Conservation (phyloP, 2,329 filamentous ascomycete species). For the Colletotrichum lindemuthianum region DNA sequence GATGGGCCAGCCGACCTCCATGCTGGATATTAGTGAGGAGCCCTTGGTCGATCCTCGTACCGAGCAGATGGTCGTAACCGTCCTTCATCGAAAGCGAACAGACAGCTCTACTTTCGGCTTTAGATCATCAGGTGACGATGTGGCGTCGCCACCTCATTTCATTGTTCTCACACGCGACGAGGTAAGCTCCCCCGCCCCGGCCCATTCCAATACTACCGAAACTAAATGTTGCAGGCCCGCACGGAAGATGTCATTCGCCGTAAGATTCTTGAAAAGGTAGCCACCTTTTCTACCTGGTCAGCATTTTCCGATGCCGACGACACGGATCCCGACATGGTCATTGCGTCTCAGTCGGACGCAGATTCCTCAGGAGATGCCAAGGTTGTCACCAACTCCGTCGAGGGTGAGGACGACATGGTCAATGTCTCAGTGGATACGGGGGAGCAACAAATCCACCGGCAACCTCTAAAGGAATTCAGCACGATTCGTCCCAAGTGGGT, state of each 20-base stretch:
- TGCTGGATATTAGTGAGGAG: constrained; percentile 60
- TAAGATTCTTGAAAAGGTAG: constrained; percentile 81
- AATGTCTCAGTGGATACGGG: constrained; percentile 86
- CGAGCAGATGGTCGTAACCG: constrained; percentile 75
- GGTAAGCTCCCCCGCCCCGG: constrained; percentile 45
- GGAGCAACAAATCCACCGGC: constrained; percentile 44
- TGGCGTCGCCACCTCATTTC: constrained; percentile 68
- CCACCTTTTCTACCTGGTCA: constrained; percentile 78
- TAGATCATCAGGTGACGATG: constrained; percentile 39
- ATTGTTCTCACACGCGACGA: constrained; percentile 81
- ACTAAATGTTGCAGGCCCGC: constrained; percentile 50
- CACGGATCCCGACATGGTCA: constrained; percentile 74
- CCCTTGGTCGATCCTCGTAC: constrained; percentile 61
- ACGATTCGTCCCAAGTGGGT: constrained; percentile 63
- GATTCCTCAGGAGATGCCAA: constrained; percentile 76
- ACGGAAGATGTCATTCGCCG: constrained; percentile 77
- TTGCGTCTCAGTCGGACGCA: constrained; percentile 70
- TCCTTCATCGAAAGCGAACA: constrained; percentile 66
- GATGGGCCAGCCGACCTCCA: constrained; percentile 51
- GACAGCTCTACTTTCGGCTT: constrained; percentile 13
- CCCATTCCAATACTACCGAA: constrained; percentile 39
- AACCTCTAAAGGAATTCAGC: constrained; percentile 59
- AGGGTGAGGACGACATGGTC: constrained; percentile 90
- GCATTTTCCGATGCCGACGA: constrained; percentile 60
- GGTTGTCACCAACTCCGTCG: constrained; percentile 80